Base-by-base conservation (phyloP, 2,329 filamentous ascomycete species). In the Phialophora tarda region DNA sequence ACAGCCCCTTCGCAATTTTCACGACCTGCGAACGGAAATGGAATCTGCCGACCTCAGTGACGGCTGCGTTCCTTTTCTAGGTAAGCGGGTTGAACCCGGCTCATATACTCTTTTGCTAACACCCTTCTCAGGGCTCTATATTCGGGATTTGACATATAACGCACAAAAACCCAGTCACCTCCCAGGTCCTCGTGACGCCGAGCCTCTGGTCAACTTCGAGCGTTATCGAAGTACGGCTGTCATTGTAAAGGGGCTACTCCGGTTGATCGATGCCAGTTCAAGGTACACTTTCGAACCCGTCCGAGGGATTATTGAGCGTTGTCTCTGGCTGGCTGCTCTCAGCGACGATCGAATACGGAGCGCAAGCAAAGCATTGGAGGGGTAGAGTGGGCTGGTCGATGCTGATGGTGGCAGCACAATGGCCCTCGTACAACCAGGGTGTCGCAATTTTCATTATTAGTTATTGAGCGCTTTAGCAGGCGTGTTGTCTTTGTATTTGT, bases 131-230 rank as follows among this genome's bases (percentile, higher is more conserved):
- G 83, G 86, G 24, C 81, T 89, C 38, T 89, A 89, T 75, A 86
- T 88, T 4, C 87, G 88, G 69, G 87, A 89, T 73, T 79, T 89
- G 63, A 88, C 87, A 57, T 89, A 88, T 77, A 89, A 89, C 74
- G 84, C 87, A 0, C 86, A 89, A 75, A 89, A 89, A 72, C 86
- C 87, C 0, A 82, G 85, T 1, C 83, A 85, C 69, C 81, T 89
- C 51, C 78, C 81, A 12, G 80, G 78, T 62, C 82, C 77, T 14
- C 77, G 71, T 14, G 74, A 76, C 5, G 78, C 81, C 26, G 86
- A 88, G 72, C 79, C 83, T n/a, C 78, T 89, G 61, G 82, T 89
- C 64, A 89, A 89, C 73, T 89, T 89, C 69, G 87, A 89, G 76
- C 82, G 87, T 60, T 87, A 88, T 73, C 86, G 88, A 68, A 88